These are phyloP conservation scores for Penicilliopsis zonata DNA, from an alignment of 495 filamentous ascomycete genomes.

Conservation along the genomic window DNA sequence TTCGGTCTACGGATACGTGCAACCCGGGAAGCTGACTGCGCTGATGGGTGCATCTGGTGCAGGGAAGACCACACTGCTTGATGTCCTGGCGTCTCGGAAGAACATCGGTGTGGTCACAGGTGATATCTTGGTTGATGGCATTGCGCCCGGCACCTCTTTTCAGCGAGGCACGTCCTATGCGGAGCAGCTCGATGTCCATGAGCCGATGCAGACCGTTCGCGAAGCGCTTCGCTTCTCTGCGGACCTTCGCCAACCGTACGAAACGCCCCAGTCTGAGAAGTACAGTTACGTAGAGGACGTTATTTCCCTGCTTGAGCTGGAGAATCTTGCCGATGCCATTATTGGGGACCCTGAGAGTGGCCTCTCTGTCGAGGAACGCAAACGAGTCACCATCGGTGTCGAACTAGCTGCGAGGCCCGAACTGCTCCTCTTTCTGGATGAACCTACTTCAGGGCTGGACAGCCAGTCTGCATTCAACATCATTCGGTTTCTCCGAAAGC, in stretches of 20 bases:
- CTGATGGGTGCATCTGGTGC: constrained; percentile 82
- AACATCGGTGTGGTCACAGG: constrained; percentile 68
- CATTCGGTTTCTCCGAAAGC: constrained; percentile 74
- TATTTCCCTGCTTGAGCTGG: constrained; percentile 69
- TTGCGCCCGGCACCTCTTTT: constrained; percentile 52
- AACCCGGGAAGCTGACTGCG: constrained; percentile 67
- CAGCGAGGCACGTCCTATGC: constrained; percentile 73
- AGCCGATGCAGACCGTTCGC: constrained; percentile 64
- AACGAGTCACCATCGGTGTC: constrained; percentile 83
- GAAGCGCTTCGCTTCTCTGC: constrained; percentile 81
- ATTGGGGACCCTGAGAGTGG: constrained; percentile 67
- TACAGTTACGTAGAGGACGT: constrained; percentile 77
- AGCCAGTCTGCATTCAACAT: constrained; percentile 81
- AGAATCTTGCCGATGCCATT: constrained; percentile 71
- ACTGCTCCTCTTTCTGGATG: constrained; percentile 78
- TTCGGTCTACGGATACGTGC: constrained; percentile 64
- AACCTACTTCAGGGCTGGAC: constrained; percentile 83
- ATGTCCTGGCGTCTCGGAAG: constrained; percentile 65
- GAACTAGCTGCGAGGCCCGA: constrained; percentile 80
- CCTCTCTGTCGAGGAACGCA: constrained; percentile 83
- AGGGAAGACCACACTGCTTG: constrained; percentile 73
- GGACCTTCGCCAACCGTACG: constrained; percentile 62
- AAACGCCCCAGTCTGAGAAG: constrained; percentile 59
- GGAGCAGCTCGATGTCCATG: constrained; percentile 76
- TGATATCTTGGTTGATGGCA: constrained; percentile 64